phyloP scores from a whole-genome alignment of 345 rosid species.

The Hypericum perforatum region DNA sequence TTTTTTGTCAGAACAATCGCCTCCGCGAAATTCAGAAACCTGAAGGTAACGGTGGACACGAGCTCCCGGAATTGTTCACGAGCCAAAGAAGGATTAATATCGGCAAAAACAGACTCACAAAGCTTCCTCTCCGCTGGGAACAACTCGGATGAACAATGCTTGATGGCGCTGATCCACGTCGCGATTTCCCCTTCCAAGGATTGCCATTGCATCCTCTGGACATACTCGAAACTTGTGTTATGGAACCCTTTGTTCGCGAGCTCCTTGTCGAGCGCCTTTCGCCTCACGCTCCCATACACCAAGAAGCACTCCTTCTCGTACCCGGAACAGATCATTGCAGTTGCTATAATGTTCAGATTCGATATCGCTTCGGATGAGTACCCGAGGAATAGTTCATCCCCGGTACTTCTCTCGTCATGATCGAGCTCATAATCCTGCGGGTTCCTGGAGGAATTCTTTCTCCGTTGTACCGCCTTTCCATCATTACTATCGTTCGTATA shows the following conservation, averaged over 20 bases:
- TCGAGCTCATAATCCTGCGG: neutral
- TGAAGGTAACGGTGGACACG: slow-evolving; percentile 1
- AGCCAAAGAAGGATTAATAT: slow-evolving; percentile 4
- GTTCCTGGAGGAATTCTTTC: neutral
- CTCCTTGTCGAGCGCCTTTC: too few species aligned
- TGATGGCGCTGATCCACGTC: slow-evolving; percentile 5
- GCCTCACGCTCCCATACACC: too few species aligned
- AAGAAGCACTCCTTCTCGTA: too few species aligned
- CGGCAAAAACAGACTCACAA: slow-evolving; percentile 6
- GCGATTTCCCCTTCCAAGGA: slow-evolving; percentile 11
- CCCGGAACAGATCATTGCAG: too few species aligned
- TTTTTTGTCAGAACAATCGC: slow-evolving; percentile 11
- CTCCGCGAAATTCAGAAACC: slow-evolving; percentile 17
- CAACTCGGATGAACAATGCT: slow-evolving; percentile 10
- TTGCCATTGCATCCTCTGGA: too few species aligned
- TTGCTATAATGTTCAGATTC: too few species aligned
- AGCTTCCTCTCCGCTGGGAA: slow-evolving; percentile 11
- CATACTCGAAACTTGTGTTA: too few species aligned
- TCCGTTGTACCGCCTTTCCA: neutral
- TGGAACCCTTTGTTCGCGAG: too few species aligned
- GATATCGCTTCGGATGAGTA: neutral
- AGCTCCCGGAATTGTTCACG: slow-evolving; percentile 5
- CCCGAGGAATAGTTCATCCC: neutral
- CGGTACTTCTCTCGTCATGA: neutral
- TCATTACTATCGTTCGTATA: neutral